Evolutionary conservation across 2,329 filamentous ascomycete genomes (phyloP).

Genomic region (Penicillium sp.): DNA sequence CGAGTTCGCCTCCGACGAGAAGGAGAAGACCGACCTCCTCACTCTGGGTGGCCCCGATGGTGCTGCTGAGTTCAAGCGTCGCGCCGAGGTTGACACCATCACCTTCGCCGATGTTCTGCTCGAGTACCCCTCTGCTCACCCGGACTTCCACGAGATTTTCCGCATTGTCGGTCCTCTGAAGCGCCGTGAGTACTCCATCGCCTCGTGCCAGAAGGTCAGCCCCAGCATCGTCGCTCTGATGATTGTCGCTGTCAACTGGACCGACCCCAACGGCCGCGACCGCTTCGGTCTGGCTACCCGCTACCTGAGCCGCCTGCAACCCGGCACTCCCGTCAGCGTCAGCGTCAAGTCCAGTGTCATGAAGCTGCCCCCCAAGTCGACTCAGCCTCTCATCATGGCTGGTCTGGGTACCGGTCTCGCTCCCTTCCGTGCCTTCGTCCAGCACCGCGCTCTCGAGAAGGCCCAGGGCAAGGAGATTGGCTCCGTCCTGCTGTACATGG

Average conservation of each 20-base stretch:
- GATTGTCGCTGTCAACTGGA: constrained; percentile 97
- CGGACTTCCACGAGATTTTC: constrained; percentile 84
- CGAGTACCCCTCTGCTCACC: constrained; percentile 88
- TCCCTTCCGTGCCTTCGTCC: constrained; percentile 98
- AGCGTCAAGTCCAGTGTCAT: constrained; percentile 98
- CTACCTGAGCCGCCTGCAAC: constrained; percentile 77
- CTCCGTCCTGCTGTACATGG: constrained; percentile 92
- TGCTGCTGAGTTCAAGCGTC: constrained; percentile 87
- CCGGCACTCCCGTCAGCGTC: constrained; percentile 82
- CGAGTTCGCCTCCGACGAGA: constrained; percentile 81
- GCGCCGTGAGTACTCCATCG: constrained; percentile 98
- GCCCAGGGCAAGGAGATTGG: constrained; percentile 96
- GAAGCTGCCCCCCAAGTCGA: constrained; percentile 90
- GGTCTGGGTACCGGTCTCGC: constrained; percentile 97
- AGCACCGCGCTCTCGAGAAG: constrained; percentile 98
- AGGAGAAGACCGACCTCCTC: constrained; percentile 80
- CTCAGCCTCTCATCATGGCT: constrained; percentile 96
- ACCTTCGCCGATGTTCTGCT: constrained; percentile 90
- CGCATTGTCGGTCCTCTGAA: constrained; percentile 91
- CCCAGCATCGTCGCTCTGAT: constrained; percentile 89
- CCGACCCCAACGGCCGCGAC: constrained; percentile 82
- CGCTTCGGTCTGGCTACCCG: constrained; percentile 92
- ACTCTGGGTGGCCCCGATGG: constrained; percentile 79
- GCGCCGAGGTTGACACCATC: constrained; percentile 86
- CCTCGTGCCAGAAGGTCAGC: constrained; percentile 92